Evolutionary conservation across 2,329 filamentous ascomycete genomes (phyloP), one percentile per base, ranked within the genome.

Genomic region (Ascochyta viciae-villosae): DNA sequence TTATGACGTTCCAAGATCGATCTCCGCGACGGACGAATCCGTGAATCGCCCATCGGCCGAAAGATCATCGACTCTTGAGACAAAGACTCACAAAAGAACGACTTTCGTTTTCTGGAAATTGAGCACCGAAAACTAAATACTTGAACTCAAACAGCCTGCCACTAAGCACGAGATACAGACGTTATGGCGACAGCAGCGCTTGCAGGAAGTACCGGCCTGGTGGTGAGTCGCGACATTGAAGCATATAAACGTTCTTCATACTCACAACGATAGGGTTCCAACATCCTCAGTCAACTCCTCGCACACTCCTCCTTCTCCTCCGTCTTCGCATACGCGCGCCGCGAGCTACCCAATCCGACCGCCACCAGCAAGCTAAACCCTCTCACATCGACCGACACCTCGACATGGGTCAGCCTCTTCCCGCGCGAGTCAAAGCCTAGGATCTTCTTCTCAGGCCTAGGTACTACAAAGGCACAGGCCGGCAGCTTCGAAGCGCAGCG

Each of bases 401-500:
- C 84, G 7, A 82, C 84, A 70, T 97, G 92, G 93, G 77, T 85
- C 2, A 64, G 80, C 9, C 78, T 75, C 38, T 80, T 83, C 64
- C 82, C 95, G 44, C 76, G 79, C 31, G 76, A 89, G 41, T 84
- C 87, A 0, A 60, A 80, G 0, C 87, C 90, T 0, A 73, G 80
- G 1, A 80, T 89, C 62, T 88, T 95, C 78, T 87, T 94, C 78
- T 92, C 90, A 2, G 86, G 86, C 1, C 83, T 97, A 1, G 94
- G 89, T 54, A 96, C 92, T 2, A 97, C 93, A 0, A 85, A 87
- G 44, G 89, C 81, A 0, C 82, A 83, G 12, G 92, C 92, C 0
- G 93, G 93, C 58, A 82, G 89, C 54, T 78, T 96, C 62, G 88
- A 87, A 26, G 87, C 88, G 59, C 94, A 97, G 78, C 89, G 91